These are phyloP conservation scores for Nemophila menziesii DNA, from an alignment of 257 asterid genomes.

Conservation along the genomic window DNA sequence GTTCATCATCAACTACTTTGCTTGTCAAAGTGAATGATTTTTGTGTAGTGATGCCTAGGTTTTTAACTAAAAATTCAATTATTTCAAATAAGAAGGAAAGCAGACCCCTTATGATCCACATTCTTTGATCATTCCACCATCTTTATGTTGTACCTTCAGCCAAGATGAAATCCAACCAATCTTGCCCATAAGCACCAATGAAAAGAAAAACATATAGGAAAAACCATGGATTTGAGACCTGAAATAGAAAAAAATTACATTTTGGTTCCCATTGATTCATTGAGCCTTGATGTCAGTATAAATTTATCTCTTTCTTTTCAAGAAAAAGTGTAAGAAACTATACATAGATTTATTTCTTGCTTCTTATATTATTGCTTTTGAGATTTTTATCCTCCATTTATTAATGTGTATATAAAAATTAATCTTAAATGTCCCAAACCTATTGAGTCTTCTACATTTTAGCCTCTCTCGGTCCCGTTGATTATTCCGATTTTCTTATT, in stretches of 20 bases:
- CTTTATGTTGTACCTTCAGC: conserved; percentile 30
- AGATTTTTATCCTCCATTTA: too few species aligned
- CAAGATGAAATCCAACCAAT: conserved; percentile 39
- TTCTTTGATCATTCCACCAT: conserved; percentile 88
- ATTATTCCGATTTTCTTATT: too few species aligned
- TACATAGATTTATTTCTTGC: too few species aligned
- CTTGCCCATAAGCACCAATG: conserved; percentile 62
- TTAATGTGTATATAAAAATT: too few species aligned
- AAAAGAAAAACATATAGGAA: conserved; percentile 35
- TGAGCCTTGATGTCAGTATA: too few species aligned
- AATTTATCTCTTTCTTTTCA: too few species aligned
- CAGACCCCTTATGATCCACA: conserved; percentile 55
- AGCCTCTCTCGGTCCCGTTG: too few species aligned
- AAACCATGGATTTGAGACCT: conserved; percentile 58
- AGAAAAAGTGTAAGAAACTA: too few species aligned
- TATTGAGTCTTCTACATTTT: too few species aligned
- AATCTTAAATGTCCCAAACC: too few species aligned
- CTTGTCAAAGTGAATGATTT: conserved; percentile 60
- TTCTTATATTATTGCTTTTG: too few species aligned
- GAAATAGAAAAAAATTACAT: neutral
- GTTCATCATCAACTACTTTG: conserved; percentile 44
- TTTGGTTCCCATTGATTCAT: neutral
- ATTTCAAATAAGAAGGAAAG: conserved; percentile 41
- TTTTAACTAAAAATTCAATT: conserved; percentile 34
- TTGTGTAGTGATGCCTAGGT: conserved; percentile 37